Conservation (phyloP, 257 asterid species). For the Rhazya stricta region DNA sequence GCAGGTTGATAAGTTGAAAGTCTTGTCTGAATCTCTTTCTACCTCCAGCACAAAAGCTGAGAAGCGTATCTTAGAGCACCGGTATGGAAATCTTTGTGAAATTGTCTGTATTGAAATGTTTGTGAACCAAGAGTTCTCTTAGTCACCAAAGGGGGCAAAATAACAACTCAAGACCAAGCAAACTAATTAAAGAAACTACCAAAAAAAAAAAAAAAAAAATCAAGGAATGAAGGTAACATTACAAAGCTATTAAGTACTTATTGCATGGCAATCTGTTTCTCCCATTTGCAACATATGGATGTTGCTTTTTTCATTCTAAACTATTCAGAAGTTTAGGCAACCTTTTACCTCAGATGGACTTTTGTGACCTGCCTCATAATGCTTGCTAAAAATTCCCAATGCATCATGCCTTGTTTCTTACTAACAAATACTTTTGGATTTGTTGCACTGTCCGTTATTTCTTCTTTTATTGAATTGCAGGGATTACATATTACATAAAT, state of each 20-base stretch:
- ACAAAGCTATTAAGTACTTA: background rate
- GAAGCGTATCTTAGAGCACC: conserved; percentile 81
- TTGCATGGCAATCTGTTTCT: background rate
- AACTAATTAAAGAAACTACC: conserved; percentile 1
- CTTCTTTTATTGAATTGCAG: background rate
- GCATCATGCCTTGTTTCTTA: background rate
- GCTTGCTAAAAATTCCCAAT: background rate
- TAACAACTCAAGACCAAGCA: background rate
- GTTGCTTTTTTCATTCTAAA: background rate
- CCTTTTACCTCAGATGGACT: background rate
- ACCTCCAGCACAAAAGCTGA: conserved; percentile 79
- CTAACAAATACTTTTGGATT: background rate
- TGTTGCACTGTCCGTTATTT: background rate
- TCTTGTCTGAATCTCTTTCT: conserved; percentile 80
- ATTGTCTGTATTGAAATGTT: background rate
- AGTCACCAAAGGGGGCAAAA: background rate
- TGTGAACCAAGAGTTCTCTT: background rate
- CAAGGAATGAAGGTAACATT: background rate
- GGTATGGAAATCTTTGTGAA: conserved; percentile 33
- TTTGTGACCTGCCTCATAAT: background rate
- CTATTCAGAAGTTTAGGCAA: background rate
- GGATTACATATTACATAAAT: background rate
- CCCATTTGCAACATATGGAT: background rate
- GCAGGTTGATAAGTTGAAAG: conserved; percentile 94
- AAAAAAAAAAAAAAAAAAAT: background rate